Conservation (phyloP, 2,329 filamentous ascomycete species). For the Rhynchosporium graminicola region DNA sequence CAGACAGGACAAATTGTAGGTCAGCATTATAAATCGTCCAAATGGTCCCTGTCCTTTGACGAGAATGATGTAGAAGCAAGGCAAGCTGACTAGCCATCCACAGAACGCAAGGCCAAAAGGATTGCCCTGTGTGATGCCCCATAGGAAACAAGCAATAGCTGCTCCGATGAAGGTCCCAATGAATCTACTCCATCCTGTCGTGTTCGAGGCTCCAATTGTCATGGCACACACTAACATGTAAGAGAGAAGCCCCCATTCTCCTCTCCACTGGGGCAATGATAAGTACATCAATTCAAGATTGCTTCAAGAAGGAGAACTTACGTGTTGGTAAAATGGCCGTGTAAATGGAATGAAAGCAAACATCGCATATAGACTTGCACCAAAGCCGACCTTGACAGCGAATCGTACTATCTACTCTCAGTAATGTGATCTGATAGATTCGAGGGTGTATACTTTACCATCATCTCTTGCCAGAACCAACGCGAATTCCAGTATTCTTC, state of each 20-base stretch:
- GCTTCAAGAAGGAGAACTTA: not conserved
- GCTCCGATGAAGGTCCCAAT: constrained; percentile 84
- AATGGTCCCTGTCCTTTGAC: constrained; percentile 83
- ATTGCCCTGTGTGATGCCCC: constrained; percentile 75
- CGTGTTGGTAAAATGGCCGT: constrained; percentile 73
- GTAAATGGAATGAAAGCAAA: constrained; percentile 82
- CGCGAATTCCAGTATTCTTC: constrained; percentile 56
- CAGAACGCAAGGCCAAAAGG: constrained; percentile 74
- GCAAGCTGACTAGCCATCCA: constrained; percentile 77
- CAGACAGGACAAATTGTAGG: constrained; percentile 91
- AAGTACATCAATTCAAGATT: not conserved
- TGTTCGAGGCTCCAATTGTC: constrained; percentile 95
- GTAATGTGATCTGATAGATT: not conserved
- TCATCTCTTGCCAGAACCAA: constrained; percentile 63
- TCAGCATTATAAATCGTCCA: constrained; percentile 89
- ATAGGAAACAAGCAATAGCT: constrained; percentile 70
- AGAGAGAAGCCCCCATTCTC: constrained; percentile 93
- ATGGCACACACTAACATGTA: constrained; percentile 99
- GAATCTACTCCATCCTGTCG: constrained; percentile 84
- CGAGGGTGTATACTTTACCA: constrained; percentile 46
- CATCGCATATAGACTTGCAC: constrained; percentile 84
- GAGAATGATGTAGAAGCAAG: constrained; percentile 88
- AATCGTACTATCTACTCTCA: constrained; percentile 56
- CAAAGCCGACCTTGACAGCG: constrained; percentile 89
- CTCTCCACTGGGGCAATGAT: constrained; percentile 61